Percentiles rank a stretch among this genome's conserved stretches.
Conservation (phyloP, 2,329 filamentous ascomycete genomes). For the Sarocladium kiliense region DNA sequence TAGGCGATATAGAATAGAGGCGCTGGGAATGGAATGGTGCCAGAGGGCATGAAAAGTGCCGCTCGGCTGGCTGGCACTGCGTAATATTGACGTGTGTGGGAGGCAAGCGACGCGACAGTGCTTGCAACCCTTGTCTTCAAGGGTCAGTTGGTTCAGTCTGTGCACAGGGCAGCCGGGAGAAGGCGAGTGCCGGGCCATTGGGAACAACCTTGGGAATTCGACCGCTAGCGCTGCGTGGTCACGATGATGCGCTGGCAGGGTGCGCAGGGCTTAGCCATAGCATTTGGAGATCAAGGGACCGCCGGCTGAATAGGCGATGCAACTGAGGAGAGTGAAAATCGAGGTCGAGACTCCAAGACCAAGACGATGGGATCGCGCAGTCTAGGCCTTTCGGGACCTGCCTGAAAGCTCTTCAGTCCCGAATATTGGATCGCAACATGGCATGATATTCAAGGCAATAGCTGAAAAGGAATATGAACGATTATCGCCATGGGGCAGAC, state of each 20-base stretch:
- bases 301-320: not conserved
- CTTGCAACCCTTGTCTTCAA: not conserved
- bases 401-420: not conserved
- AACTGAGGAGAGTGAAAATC: not conserved
- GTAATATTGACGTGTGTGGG: not conserved
- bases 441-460: not conserved
- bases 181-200: not conserved
- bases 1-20: not conserved
- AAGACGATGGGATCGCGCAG: not conserved
- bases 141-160: not conserved
- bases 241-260: constrained; percentile 3
- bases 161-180: not conserved
- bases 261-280: not conserved
- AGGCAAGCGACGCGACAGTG: not conserved
- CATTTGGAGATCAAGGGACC: not conserved
- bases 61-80: not conserved
- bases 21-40: not conserved
- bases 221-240: not conserved
- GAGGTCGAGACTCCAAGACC: not conserved
- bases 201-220: not conserved
- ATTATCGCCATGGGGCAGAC: not conserved
- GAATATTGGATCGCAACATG: not conserved
- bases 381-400: not conserved
- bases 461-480: not conserved
- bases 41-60: not conserved